Base-by-base conservation (phyloP, 1,284 basidiomycete genomes). In the Sanghuangporus weigelae region DNA sequence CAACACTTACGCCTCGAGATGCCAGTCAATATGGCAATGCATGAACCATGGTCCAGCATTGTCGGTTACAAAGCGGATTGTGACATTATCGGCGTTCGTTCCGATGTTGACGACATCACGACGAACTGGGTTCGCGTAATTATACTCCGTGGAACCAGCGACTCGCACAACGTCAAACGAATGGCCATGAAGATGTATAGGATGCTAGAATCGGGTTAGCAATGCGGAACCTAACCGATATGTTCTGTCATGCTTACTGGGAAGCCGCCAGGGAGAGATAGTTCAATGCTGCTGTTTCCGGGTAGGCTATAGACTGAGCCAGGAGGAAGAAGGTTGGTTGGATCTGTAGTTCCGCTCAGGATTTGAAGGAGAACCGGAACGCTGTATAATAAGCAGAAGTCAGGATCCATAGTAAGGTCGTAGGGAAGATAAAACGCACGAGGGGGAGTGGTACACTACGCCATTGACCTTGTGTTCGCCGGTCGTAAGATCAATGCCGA, bases 11-110 rank as follows among this genome's bases (percentile, higher is more conserved):
- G 46, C 42, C 42, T 48, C 31, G 53, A 51, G 8, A 60, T 73
- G 66, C 61, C 64, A 65, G 42, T 65, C 60, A 38, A 66, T 66
- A 57, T 63, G 79, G 73, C 79, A 81, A 63, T 80, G 79, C 50
- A 80, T 66, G 71, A 80, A 75, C 80, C 81, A 80, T 12, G 80
- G 79, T 3, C 81, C 81, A 7, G 77, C 66, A 57, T 82, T 82
- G 62, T 81, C 72, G 2, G 80, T 79, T 23, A 60, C 59, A 65
- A 81, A 82, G 48, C 80, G 78, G 55, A 82, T 75, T 4, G 77
- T 79, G 14, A 78, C 77, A 23, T 77, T 76, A 36, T 66, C 65
- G 36, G n/a, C 16, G 7, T 63, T 54, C 19, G 57, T 63, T 40
- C 73, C 73, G 65, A 72, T 71, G 64, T 62, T 71, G 21, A 78